Evolutionary conservation across 2,329 filamentous ascomycete genomes (phyloP).

Genomic region (Lachnellula suecica): DNA sequence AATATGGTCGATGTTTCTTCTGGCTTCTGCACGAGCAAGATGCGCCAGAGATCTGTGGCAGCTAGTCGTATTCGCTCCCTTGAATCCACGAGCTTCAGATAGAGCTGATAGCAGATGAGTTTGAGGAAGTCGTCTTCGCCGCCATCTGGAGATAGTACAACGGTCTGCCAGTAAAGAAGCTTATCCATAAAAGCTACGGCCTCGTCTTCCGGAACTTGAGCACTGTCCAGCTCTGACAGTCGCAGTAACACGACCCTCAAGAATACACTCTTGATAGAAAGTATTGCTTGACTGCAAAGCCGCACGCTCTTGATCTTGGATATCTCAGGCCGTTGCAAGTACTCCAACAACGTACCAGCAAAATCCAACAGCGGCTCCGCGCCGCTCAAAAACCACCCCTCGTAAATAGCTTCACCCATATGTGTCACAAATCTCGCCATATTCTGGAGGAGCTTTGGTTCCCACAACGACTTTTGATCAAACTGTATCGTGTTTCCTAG

Average conservation of each 20-base stretch:
- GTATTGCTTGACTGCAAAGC: constrained; percentile 83
- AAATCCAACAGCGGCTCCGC: constrained; percentile 84
- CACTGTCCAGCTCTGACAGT: constrained; percentile 78
- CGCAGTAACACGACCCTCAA: constrained; percentile 76
- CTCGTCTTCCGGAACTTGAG: constrained; percentile 57
- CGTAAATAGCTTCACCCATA: constrained; percentile 86
- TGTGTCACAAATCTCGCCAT: constrained; percentile 78
- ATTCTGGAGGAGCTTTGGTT: constrained; percentile 84
- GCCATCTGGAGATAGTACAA: constrained; percentile 76
- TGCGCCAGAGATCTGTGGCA: constrained; percentile 84
- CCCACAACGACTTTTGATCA: constrained; percentile 70
- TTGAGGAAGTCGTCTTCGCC: constrained; percentile 79
- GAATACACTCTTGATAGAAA: constrained; percentile 73
- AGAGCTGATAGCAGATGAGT: constrained; percentile 89
- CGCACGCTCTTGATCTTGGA: constrained; percentile 80
- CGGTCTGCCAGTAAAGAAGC: constrained; percentile 93
- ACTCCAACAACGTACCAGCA: constrained; percentile 79
- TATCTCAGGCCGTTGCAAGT: constrained; percentile 82
- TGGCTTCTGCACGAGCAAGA: constrained; percentile 90
- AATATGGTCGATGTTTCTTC: constrained; percentile 75
- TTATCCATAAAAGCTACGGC: constrained; percentile 75
- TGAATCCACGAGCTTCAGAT: constrained; percentile 78
- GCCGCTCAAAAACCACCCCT: constrained; percentile 94
- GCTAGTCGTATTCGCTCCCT: constrained; percentile 67
- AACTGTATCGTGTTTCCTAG: constrained; percentile 69